Conservation (phyloP, 768 basidiomycete species). For the Amanita rimosa region DNA sequence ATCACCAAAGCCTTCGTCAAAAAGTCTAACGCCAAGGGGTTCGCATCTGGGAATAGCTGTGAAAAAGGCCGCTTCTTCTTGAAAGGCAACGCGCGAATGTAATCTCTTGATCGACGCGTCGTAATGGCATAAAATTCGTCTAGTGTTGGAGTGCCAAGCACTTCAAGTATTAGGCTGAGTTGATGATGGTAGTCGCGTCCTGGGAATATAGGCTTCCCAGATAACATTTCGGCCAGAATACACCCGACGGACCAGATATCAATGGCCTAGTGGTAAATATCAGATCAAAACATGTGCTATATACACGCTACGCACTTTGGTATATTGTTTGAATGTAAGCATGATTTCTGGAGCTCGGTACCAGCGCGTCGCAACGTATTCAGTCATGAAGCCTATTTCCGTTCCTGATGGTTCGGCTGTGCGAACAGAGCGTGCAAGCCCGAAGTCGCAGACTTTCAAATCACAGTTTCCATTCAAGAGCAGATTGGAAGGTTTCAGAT, state of each 20-base stretch:
- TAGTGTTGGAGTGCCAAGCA: constrained; percentile 91
- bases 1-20: constrained; percentile 73
- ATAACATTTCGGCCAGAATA: constrained; percentile 94
- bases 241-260: constrained; percentile 86
- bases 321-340: constrained; percentile 98
- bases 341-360: constrained; percentile 99
- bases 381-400: constrained; percentile 87
- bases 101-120: constrained; percentile 84
- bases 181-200: constrained; percentile 97
- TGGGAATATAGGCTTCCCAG: constrained; percentile 92
- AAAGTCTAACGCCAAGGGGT: constrained; percentile 53
- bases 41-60: constrained; percentile 85
- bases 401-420: constrained; percentile 79
- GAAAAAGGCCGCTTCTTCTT: constrained; percentile 77
- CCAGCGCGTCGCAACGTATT: constrained; percentile 98
- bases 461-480: constrained; percentile 98
- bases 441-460: constrained; percentile 93
- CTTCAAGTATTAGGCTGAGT: constrained; percentile 88
- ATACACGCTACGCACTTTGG: constrained; percentile 43
- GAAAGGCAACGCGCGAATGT: constrained; percentile 92
- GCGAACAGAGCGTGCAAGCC: constrained; percentile 82
- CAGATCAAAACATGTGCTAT: constrained; percentile 1
- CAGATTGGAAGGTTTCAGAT: constrained; percentile 94
- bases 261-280: constrained; percentile 42
- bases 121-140: constrained; percentile 99